These are phyloP conservation scores for Plantago coronopus DNA, from an alignment of 305 asterid genomes.

Conservation along the genomic window DNA sequence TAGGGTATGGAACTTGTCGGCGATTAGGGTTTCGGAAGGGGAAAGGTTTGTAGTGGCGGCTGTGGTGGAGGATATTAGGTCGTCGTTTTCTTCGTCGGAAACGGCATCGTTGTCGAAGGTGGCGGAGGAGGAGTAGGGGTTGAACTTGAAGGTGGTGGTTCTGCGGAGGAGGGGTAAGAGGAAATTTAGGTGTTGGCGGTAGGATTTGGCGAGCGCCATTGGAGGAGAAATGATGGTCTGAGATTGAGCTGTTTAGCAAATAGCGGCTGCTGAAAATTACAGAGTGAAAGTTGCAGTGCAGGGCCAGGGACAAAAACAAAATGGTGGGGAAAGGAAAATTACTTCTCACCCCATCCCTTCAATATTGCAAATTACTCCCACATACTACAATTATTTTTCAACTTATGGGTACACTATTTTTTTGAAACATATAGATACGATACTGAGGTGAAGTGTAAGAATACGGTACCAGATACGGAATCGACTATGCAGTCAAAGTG, in stretches of 20 bases:
- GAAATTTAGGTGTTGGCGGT: conserved; percentile 12
- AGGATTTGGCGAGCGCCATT: conserved; percentile 43
- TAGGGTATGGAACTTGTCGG: conserved; percentile 45
- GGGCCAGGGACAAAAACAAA: too few species aligned
- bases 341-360: too few species aligned
- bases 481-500: too few species aligned
- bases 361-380: too few species aligned
- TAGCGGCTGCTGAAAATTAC: conserved; percentile 4
- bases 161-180: conserved; percentile 21
- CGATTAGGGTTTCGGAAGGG: conserved; percentile 36
- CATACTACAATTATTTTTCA: too few species aligned
- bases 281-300: too few species aligned
- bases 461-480: too few species aligned
- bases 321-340: too few species aligned
- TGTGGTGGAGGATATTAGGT: conserved; percentile 3
- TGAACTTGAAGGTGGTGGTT: conserved; percentile 23
- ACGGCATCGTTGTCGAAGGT: conserved; percentile 27
- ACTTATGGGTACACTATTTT: too few species aligned
- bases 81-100: conserved; percentile 29
- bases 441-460: too few species aligned
- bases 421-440: too few species aligned
- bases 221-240: conserved; percentile 11
- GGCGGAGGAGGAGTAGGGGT: conserved; percentile 24
- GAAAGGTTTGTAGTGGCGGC: conserved; percentile 32
- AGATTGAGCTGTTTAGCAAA: too few species aligned